Conservation (phyloP, 1,139 yeast species). For the Insectozyma bohioensis region DNA sequence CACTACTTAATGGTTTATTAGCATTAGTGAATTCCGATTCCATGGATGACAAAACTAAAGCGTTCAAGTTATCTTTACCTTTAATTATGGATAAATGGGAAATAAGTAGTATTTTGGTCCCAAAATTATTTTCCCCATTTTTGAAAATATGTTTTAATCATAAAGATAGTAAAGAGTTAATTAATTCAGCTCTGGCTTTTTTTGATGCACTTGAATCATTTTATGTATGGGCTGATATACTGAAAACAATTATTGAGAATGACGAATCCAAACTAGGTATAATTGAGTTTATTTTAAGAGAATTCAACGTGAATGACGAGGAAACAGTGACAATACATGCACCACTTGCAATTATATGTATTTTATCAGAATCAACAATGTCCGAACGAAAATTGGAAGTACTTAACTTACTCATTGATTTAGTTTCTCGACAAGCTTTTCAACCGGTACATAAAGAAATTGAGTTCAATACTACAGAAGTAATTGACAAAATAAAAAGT, state of each 20-base stretch:
- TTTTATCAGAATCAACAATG: constrained; percentile 21
- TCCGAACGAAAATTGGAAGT: constrained; percentile 29
- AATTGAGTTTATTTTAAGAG: constrained; percentile 56
- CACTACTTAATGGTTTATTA: constrained; percentile 53
- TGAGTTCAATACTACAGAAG: constrained; percentile 16
- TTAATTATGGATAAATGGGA: constrained; percentile 94
- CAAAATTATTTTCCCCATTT: constrained; percentile 66
- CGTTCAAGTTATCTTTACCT: constrained; percentile 59
- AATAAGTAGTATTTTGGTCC: constrained; percentile 72
- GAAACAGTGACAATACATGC: constrained; percentile 78
- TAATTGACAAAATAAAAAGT: constrained; percentile 19
- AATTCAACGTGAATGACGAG: constrained; percentile 78
- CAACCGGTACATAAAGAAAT: constrained; percentile 34
- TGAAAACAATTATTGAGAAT: constrained; percentile 17
- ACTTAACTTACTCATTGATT: constrained; percentile 35
- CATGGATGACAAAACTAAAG: constrained; percentile 38
- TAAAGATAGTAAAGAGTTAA: constrained; percentile 37
- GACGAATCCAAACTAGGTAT: constrained; percentile 35
- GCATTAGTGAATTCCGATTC: constrained; percentile 40
- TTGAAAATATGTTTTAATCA: constrained; percentile 35
- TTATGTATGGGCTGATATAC: constrained; percentile 70
- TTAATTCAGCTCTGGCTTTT: constrained; percentile 61
- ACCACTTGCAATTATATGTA: constrained; percentile 62
- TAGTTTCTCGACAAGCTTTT: constrained; percentile 62
- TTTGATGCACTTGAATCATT: constrained; percentile 85